Percentiles rank a stretch among this genome's conserved stretches.
Conservation (phyloP, 2,329 filamentous ascomycete species). For the Cercospora brassicicola region DNA sequence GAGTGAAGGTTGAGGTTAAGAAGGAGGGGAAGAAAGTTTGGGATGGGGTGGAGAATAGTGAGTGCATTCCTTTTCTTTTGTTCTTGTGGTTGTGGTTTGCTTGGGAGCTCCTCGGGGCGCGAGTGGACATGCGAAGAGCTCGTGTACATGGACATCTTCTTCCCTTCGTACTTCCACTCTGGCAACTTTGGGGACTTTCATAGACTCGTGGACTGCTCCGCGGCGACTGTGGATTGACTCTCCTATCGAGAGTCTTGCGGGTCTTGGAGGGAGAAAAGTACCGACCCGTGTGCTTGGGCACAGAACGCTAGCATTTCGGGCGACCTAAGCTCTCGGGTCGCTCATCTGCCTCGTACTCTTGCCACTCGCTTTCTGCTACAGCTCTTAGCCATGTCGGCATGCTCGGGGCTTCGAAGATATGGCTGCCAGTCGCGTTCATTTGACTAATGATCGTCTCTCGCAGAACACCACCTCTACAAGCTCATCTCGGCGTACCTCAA, state of each 20-base stretch:
- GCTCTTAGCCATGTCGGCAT: too few relatives aligned
- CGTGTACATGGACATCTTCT: too few relatives aligned
- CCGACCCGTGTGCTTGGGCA: background rate
- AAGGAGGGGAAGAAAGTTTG: conserved; percentile 57
- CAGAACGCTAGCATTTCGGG: background rate
- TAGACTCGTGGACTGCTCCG: too few relatives aligned
- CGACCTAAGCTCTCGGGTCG: background rate
- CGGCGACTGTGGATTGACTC: too few relatives aligned
- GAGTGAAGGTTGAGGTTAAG: conserved; percentile 76
- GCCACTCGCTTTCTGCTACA: background rate
- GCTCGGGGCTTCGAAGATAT: background rate
- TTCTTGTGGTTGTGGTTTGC: background rate
- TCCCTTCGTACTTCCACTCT: too few relatives aligned
- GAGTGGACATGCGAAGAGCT: too few relatives aligned
- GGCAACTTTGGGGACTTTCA: too few relatives aligned
- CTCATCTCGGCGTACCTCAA: conserved; percentile 75
- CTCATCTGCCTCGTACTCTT: background rate
- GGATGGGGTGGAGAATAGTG: conserved; percentile 63
- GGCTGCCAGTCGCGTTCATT: background rate
- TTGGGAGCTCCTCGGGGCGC: too few relatives aligned
- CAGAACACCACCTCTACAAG: conserved; percentile 84
- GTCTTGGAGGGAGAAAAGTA: background rate
- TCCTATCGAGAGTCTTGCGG: too few relatives aligned
- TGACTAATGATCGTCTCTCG: conserved; percentile 29
- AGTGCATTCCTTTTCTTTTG: conserved; percentile 33